Conservation (phyloP, 2,329 filamentous ascomycete genomes). For the Onygenales sp. region DNA sequence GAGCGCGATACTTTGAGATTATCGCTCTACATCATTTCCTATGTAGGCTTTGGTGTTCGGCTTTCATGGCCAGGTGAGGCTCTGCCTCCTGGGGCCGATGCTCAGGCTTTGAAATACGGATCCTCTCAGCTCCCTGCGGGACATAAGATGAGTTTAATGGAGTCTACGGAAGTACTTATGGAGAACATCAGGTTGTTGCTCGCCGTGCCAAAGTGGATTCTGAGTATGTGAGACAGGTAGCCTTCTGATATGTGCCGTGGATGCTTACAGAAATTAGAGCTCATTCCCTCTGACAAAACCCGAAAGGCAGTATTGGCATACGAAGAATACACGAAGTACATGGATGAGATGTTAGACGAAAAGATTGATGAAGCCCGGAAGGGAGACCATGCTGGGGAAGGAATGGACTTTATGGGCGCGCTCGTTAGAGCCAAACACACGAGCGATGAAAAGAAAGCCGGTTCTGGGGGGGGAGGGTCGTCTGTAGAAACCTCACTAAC, state of each 20-base stretch:
- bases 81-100: neutral
- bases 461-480: neutral
- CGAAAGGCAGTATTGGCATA: slow-evolving; percentile 47
- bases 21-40: slow-evolving; percentile 51
- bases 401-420: neutral
- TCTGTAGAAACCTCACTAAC: neutral
- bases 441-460: neutral
- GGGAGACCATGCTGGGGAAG: neutral
- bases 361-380: slow-evolving; percentile 38
- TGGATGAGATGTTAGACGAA: slow-evolving; percentile 57
- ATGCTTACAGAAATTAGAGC: slow-evolving; percentile 17
- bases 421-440: neutral
- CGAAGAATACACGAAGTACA: slow-evolving; percentile 57
- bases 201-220: neutral
- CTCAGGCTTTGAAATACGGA: neutral
- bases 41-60: slow-evolving; percentile 61
- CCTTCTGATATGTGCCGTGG: neutral
- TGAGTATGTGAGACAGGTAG: neutral
- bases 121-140: neutral
- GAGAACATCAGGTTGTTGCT: neutral
- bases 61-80: slow-evolving; percentile 42
- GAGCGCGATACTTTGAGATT: slow-evolving; percentile 58
- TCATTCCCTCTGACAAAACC: slow-evolving; percentile 43
- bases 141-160: neutral
- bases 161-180: neutral